Base-by-base conservation (phyloP, 768 basidiomycete genomes). In the Phaeotremella skinneri region DNA sequence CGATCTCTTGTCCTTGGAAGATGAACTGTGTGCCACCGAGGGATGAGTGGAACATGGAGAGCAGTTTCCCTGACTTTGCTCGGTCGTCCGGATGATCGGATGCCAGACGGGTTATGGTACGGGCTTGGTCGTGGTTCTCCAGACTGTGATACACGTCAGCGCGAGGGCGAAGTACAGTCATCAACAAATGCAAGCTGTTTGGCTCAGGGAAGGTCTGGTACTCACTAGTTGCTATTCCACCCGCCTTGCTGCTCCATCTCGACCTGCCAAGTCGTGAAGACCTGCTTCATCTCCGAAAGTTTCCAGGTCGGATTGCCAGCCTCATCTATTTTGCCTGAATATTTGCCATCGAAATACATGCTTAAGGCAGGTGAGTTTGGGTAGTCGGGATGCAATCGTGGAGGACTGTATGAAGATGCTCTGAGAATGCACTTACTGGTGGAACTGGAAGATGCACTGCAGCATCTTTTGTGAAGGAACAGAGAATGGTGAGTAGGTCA, bases 1-100 rank as follows among this genome's bases (percentile, higher is more conserved):
- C 87, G 0, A 89, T 80, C 68, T 89, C 89, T 72, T 89, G 81
- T 2, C 75, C 88, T 77, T 89, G 86, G 70, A 85, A 89, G 11
- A 90, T 79, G 70, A 85, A 89, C 60, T 85, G 75, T 20, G 87
- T 87, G 4, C 88, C 87, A 6, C 80, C 78, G 41, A 85, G 84
- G 1, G 84, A 82, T 32, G 82, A 78, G 62, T 88, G 81, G 32
- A 87, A 73, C 54, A 86, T 78, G 0, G 84, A 82, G 20, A 89
- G 74, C 75, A 89, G 76, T 73, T 88, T 88, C 3, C 84, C 85
- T 4, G 84, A 85, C 16, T 81, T 70, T 0, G 79, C 73, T 3
- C 87, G 82, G 81, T 84, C 85, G 59, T 81, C 76, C 0, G 80
- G 79, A 0, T 80, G 78, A 69, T 89, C 87, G 60, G 85, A 83